Evolutionary conservation across 2,329 filamentous ascomycete genomes (phyloP), one percentile per base, ranked within the genome.

Genomic region (Beauveria pseudobassiana): DNA sequence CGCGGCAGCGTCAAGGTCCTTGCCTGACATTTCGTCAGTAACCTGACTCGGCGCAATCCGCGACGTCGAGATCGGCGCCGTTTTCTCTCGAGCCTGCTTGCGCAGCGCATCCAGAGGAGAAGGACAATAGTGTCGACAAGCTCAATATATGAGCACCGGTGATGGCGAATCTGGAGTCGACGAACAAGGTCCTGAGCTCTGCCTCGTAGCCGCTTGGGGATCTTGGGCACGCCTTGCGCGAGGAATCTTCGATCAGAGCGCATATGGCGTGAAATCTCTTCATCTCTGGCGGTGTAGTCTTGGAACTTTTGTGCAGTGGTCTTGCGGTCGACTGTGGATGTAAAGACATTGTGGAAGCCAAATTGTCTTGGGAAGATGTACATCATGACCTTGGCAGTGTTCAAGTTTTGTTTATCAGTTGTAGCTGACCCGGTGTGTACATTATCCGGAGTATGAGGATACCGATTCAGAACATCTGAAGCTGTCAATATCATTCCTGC

Each of bases 301-400:
- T 91, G 90, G 69, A 93, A 87, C 28, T 82, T 83, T 67, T 93
- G 88, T 0, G 84, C 78, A 0, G 88, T 93, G 68, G 90, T 83
- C 54, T 76, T 81, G 24, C 70, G 71, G 70, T 95, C 82, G 18
- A 88, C 80, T 3, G 78, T 75, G 5, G 87, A 90, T 0, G 87
- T 91, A 71, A 98, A 97, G n/a, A 89, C 91, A 73, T 98, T 99
- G 70, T 96, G 91, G 3, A 99, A 77, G 16, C 85, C 85, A 69
- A 96, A 98, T 69, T 98, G 93, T 12, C 88, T 82, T 38, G 95
- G 95, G 67, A 99, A 99, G 1, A 99, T 87, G 73, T 98, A 93
- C 79, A 93, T 95, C 83, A 96, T 85, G 22, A 96, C 75, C 67
- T 89, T 90, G 12, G 86, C 70, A 0, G 86, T 89, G 64, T 88